Conservation (phyloP, 805 yeast genomes). For the Candida maris region DNA sequence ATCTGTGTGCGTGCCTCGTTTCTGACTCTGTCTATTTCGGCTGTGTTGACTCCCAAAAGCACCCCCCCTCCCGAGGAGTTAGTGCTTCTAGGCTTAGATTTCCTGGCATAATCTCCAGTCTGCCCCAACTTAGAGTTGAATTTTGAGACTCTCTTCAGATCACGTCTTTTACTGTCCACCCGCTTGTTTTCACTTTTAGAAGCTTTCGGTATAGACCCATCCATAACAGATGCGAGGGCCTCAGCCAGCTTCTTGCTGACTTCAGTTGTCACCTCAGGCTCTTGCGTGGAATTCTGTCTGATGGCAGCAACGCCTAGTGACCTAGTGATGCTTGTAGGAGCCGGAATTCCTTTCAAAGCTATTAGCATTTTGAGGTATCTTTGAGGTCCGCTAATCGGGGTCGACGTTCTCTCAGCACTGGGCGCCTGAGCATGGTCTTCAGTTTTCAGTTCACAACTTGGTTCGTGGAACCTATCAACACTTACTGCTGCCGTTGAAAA, state of each 20-base stretch:
- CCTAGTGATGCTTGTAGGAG: no score
- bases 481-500: no score
- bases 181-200: background rate
- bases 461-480: no score
- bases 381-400: no score
- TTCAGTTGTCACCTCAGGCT: background rate
- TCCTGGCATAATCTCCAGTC: background rate
- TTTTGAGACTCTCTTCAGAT: background rate
- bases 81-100: background rate
- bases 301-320: no score
- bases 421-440: no score
- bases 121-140: background rate
- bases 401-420: no score
- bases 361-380: no score
- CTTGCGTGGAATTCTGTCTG: background rate
- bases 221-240: background rate
- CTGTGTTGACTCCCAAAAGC: background rate
- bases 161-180: background rate
- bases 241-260: background rate
- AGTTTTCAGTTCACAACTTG: no score
- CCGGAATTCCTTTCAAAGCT: no score
- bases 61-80: background rate
- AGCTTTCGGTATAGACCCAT: background rate
- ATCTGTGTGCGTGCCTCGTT: background rate
- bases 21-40: background rate